Evolutionary conservation across 208 protist species (phyloP).

Genomic region (Porcisia hertigi): DNA sequence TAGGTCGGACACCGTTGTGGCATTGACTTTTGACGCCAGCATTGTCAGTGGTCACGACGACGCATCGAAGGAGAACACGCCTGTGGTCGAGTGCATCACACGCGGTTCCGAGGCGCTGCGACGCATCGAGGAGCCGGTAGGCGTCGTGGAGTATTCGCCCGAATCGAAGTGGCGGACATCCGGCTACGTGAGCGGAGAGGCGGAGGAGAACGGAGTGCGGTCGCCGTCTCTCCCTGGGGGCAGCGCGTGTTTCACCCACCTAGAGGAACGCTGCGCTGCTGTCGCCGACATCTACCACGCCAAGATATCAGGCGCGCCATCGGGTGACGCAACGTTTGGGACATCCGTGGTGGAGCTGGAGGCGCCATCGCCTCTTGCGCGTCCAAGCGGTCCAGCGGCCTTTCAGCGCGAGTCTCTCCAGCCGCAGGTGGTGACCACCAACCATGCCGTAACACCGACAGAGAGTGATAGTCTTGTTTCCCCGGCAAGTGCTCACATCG

Average conservation of each 20-base stretch:
- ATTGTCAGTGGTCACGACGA: not conserved
- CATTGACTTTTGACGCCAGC: not conserved
- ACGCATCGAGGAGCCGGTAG: slow-evolving; percentile 19
- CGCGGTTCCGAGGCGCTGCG: slow-evolving; percentile 30
- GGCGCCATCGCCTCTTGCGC: slow-evolving; percentile 11
- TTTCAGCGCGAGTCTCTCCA: slow-evolving; percentile 24
- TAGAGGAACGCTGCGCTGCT: slow-evolving; percentile 22
- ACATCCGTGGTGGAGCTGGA: not conserved
- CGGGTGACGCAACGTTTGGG: not conserved
- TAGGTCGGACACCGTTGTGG: not conserved
- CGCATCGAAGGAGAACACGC: slow-evolving; percentile 18
- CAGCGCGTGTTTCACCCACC: not conserved
- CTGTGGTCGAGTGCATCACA: not conserved
- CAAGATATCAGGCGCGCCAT: not conserved
- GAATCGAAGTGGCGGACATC: slow-evolving; percentile 7
- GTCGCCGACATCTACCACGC: slow-evolving; percentile 29
- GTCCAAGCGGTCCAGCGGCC: slow-evolving; percentile 16
- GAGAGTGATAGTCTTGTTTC: not conserved
- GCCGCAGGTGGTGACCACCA: not conserved
- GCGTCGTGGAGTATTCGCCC: slow-evolving; percentile 30
- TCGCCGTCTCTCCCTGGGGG: not conserved
- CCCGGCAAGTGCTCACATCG: not conserved
- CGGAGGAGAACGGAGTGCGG: not conserved
- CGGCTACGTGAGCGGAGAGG: not conserved
- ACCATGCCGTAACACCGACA: not conserved